Evolutionary conservation across 805 yeast species (phyloP).

Genomic region (Diddensiella santjacobensis): DNA sequence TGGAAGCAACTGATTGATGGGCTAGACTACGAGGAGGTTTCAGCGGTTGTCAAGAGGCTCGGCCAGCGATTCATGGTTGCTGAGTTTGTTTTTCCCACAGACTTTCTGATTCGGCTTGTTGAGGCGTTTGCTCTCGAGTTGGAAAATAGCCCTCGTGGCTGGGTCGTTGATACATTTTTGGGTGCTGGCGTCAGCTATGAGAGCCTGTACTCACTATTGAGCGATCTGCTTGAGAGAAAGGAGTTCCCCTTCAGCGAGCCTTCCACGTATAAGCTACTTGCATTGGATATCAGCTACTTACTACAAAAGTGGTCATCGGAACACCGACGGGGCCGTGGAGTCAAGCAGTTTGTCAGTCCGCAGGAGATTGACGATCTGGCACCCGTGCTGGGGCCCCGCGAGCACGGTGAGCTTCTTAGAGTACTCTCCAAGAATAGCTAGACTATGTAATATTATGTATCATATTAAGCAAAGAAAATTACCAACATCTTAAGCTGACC

Average conservation of each 20-base stretch:
- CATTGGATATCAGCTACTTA: constrained; percentile 28
- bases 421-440: background rate
- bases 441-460: background rate
- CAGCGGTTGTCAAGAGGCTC: constrained; percentile 39
- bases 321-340: constrained; percentile 8
- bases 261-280: constrained; percentile 22
- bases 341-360: constrained; percentile 4
- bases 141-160: constrained; percentile 33
- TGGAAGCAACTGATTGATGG: constrained; percentile 65
- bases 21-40: constrained; percentile 37
- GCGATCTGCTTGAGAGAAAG: constrained; percentile 29
- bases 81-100: constrained; percentile 77
- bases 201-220: constrained; percentile 27
- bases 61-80: constrained; percentile 65
- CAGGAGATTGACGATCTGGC: background rate
- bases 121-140: constrained; percentile 50
- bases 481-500: no score
- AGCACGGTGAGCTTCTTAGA: background rate
- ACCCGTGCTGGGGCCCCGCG: background rate
- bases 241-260: constrained; percentile 32
- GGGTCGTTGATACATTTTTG: constrained; percentile 38
- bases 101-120: constrained; percentile 62
- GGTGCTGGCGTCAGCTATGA: constrained; percentile 34
- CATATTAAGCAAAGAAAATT: no score
- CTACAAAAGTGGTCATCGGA: constrained; percentile 24